Evolutionary conservation across 1,139 yeast genomes (phyloP).

Genomic region (Magnusiomyces ingens): DNA sequence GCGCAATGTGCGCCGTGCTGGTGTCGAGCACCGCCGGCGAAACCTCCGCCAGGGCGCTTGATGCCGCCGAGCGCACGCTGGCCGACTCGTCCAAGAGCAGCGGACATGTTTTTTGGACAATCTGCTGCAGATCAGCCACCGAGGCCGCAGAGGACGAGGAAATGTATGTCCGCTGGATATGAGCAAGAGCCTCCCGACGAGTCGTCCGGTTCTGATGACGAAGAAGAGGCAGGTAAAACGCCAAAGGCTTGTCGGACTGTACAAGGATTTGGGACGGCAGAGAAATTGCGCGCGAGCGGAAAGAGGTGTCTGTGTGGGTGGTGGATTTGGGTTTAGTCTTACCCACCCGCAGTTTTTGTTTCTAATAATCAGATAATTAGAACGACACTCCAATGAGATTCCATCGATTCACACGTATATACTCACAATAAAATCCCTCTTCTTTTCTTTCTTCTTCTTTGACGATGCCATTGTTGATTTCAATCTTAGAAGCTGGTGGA

Average conservation of each 20-base stretch:
- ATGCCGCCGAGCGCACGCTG: conserved; percentile 57
- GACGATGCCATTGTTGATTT: conserved; percentile 25
- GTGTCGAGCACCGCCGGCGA: conserved; percentile 39
- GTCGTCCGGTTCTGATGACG: conserved; percentile 73
- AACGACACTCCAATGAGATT: neutral
- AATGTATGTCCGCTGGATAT: conserved; percentile 21
- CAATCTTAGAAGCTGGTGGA: neutral
- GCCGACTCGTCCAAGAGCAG: conserved; percentile 52
- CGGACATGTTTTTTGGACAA: conserved; percentile 53
- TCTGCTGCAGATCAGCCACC: conserved; percentile 42
- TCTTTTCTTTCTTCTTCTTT: conserved; percentile 58
- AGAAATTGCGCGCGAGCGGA: conserved; percentile 51
- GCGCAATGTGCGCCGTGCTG: conserved; percentile 62
- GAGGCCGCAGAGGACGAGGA: neutral
- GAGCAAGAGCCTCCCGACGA: conserved; percentile 61
- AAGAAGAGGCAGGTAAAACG: conserved; percentile 47
- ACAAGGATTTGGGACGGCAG: conserved; percentile 31
- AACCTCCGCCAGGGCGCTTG: conserved; percentile 46
- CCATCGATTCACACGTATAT: neutral
- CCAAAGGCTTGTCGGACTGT: neutral
- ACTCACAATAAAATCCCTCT: conserved; percentile 51
- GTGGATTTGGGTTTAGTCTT: conserved; percentile 64
- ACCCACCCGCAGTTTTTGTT: conserved; percentile 84
- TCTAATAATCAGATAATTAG: conserved; percentile 29
- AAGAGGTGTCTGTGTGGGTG: conserved; percentile 79